A percentile compares a stretch with the other conserved stretches of the same genome.
Evolutionary conservation across 345 rosid genomes (phyloP).

Genomic region (Acer negundo): DNA sequence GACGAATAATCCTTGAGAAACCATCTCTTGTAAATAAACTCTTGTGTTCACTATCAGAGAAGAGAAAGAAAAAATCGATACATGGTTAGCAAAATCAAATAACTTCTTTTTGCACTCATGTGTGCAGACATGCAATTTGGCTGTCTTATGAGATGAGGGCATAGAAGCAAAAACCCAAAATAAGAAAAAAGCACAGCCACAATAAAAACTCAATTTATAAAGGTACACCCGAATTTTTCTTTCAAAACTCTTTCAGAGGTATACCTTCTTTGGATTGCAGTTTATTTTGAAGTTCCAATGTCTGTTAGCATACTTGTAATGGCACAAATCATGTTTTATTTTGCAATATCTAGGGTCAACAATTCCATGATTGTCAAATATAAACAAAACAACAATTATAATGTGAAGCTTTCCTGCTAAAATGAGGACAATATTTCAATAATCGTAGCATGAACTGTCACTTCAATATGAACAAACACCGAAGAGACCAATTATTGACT

Average conservation of each 20-base stretch:
- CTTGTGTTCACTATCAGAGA: conserved; percentile 64
- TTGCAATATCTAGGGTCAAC: neutral
- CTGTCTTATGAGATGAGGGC: neutral
- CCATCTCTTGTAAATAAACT: conserved; percentile 65
- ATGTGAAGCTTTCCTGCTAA: neutral
- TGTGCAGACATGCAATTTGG: neutral
- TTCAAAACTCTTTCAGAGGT: conserved; percentile 43
- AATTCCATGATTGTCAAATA: neutral
- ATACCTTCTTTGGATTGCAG: conserved; percentile 63
- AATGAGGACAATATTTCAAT: neutral
- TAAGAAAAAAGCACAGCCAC: too few species aligned
- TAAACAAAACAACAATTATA: neutral
- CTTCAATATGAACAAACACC: too few species aligned
- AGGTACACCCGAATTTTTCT: conserved; percentile 61
- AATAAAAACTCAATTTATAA: conserved; percentile 54
- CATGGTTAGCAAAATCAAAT: neutral
- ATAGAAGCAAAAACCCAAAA: neutral
- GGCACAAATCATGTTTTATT: neutral
- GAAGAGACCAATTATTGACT: too few species aligned
- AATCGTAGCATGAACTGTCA: too few species aligned
- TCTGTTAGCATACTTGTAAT: too few species aligned
- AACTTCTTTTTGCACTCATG: neutral
- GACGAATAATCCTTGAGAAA: conserved; percentile 57
- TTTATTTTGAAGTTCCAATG: neutral
- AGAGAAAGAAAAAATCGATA: neutral